Evolutionary conservation across 371 early-diverging fungal genomes (phyloP).

Genomic region (Rhizopus microsporus): DNA sequence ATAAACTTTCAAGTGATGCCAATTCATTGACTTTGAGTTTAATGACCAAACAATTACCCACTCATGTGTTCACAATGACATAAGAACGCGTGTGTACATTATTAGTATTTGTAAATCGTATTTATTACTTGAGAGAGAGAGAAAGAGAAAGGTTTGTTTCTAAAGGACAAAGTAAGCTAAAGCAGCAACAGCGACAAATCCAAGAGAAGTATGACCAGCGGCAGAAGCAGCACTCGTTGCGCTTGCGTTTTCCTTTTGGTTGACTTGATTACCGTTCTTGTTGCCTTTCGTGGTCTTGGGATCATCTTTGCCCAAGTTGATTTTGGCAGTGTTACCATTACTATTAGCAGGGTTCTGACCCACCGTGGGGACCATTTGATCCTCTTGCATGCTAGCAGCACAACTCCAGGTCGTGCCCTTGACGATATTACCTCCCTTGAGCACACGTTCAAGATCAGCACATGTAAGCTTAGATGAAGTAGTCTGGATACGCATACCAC

Average conservation of each 20-base stretch:
- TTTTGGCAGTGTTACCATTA: not conserved
- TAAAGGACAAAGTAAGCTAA: conserved; percentile 2
- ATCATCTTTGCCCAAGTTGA: not conserved
- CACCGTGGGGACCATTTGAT: conserved; percentile 39
- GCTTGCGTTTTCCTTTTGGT: not conserved
- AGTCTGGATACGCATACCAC: conserved; percentile 53
- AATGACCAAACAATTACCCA: not conserved
- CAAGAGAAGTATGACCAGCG: not conserved
- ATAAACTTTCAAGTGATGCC: no score
- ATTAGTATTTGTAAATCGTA: conserved; percentile 1
- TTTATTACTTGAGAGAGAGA: conserved; percentile 1
- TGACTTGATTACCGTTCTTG: not conserved
- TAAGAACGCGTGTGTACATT: not conserved
- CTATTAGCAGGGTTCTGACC: conserved; percentile 27
- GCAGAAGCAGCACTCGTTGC: not conserved
- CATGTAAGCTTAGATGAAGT: conserved; percentile 40
- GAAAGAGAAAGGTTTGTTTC: not conserved
- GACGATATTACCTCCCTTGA: conserved; percentile 42
- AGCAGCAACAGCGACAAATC: not conserved
- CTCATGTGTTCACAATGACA: not conserved
- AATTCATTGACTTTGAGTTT: no score
- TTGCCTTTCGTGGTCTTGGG: not conserved
- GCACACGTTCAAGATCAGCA: conserved; percentile 33
- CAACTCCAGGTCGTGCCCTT: conserved; percentile 52
- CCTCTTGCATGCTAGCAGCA: conserved; percentile 38